Conservation (phyloP, 139 green algal genomes). For the Picochlorum sp. region DNA sequence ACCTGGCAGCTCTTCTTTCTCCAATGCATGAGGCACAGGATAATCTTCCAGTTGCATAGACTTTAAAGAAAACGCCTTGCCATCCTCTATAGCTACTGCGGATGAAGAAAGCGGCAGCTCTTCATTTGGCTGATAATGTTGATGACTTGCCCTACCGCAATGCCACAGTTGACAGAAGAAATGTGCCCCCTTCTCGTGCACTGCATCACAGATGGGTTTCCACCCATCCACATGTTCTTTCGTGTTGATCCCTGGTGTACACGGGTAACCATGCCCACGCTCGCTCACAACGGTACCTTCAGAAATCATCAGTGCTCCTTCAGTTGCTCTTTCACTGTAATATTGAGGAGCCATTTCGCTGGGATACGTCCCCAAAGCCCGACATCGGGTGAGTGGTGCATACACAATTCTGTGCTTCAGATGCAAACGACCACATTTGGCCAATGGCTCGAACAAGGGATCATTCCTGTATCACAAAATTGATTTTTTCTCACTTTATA, state of each 20-base stretch:
- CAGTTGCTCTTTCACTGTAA: constrained; percentile 44
- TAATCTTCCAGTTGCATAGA: constrained; percentile 17
- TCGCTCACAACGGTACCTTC: constrained; percentile 37
- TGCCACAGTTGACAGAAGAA: constrained; percentile 82
- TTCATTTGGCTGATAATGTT: constrained; percentile 38
- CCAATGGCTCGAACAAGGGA: background rate
- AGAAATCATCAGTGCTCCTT: constrained; percentile 50
- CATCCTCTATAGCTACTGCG: constrained; percentile 21
- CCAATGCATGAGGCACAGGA: constrained; percentile 22
- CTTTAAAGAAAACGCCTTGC: constrained; percentile 16
- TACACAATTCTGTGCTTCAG: constrained; percentile 58
- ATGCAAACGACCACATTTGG: constrained; percentile 28
- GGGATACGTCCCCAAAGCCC: constrained; percentile 34
- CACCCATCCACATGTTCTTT: constrained; percentile 73
- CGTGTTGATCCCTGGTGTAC: constrained; percentile 56
- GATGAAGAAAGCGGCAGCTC: constrained; percentile 42
- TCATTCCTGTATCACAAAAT: too few relatives aligned
- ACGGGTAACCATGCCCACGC: constrained; percentile 26
- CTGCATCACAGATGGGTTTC: constrained; percentile 63
- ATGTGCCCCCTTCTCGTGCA: constrained; percentile 53
- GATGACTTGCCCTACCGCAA: constrained; percentile 27
- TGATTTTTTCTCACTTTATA: too few relatives aligned
- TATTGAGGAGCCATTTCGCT: constrained; percentile 15
- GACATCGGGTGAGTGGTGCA: constrained; percentile 61
- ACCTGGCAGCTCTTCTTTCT: constrained; percentile 27